Conservation (phyloP, 2,329 filamentous ascomycete genomes). For the Penicillium janthinellum region DNA sequence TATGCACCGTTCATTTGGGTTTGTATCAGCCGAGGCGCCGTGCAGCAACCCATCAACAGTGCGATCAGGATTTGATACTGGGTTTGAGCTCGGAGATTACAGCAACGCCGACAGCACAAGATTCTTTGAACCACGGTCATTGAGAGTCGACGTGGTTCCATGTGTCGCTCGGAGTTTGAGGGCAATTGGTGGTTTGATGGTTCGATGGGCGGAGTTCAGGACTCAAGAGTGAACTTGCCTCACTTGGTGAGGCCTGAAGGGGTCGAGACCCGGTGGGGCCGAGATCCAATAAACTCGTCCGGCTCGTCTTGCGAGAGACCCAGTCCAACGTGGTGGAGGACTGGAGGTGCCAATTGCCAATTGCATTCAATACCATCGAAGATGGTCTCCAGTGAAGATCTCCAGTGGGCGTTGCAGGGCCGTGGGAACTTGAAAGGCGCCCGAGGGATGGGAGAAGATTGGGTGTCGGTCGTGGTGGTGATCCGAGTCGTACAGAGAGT, state of each 20-base stretch:
- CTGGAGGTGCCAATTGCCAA: background rate
- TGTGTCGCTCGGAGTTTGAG: background rate
- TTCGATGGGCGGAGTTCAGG: background rate
- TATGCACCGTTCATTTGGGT: background rate
- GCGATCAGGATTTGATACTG: background rate
- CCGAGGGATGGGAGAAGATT: constrained; percentile 19
- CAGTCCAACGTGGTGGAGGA: background rate
- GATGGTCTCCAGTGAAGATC: background rate
- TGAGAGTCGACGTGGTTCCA: background rate
- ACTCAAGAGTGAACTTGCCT: background rate
- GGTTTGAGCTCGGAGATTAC: background rate
- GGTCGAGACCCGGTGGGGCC: background rate
- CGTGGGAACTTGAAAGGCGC: background rate
- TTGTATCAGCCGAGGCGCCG: background rate
- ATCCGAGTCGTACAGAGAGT: constrained; percentile 3
- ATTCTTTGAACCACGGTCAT: background rate
- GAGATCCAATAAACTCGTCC: background rate
- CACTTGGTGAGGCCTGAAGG: too few relatives aligned
- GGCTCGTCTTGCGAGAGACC: background rate
- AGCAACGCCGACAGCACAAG: background rate
- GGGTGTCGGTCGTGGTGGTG: constrained; percentile 18
- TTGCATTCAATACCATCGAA: background rate
- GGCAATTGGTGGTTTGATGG: background rate
- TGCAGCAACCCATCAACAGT: background rate
- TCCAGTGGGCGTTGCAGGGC: background rate